Evolutionary conservation across 305 asterid genomes (phyloP).

Genomic region (Fraxinus nigra): DNA sequence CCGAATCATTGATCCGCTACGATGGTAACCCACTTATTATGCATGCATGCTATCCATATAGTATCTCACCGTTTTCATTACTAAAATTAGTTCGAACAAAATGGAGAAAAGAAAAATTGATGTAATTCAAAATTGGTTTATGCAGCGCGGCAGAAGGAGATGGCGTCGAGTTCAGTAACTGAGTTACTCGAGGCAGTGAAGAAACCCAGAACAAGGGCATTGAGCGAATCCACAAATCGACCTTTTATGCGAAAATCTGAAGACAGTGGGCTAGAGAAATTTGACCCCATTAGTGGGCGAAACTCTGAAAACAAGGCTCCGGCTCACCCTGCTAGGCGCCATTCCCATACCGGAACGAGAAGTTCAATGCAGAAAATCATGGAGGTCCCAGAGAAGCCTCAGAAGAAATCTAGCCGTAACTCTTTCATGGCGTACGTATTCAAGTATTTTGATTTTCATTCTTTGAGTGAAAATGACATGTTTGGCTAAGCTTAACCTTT

Average conservation of each 20-base stretch:
- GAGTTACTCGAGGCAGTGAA: conserved; percentile 81
- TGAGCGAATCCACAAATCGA: conserved; percentile 80
- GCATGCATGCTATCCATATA: not conserved
- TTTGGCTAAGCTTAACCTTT: not conserved
- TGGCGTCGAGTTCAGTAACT: conserved; percentile 62
- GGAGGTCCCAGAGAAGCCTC: conserved; percentile 65
- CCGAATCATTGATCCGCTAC: conserved; percentile 91
- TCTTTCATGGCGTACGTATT: conserved; percentile 66
- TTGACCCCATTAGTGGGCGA: conserved; percentile 30
- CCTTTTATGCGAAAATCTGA: conserved; percentile 66
- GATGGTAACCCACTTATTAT: conserved; percentile 52
- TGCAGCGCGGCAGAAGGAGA: conserved; percentile 83
- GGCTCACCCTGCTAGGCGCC: conserved; percentile 46
- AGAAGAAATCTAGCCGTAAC: conserved; percentile 56
- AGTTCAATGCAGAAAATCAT: conserved; percentile 61
- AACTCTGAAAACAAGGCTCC: conserved; percentile 47
- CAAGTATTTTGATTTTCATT: too few relatives aligned
- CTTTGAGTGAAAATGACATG: not conserved
- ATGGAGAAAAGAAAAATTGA: not conserved
- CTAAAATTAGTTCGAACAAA: not conserved
- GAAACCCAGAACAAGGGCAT: conserved; percentile 72
- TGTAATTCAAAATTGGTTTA: not conserved
- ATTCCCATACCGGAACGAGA: conserved; percentile 80
- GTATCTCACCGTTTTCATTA: not conserved
- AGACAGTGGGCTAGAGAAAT: conserved; percentile 30